Percentiles rank a stretch among this genome's conserved stretches.
These are phyloP conservation scores for Carallia brachiata DNA, from an alignment of 345 rosid genomes.

Conservation along the genomic window DNA sequence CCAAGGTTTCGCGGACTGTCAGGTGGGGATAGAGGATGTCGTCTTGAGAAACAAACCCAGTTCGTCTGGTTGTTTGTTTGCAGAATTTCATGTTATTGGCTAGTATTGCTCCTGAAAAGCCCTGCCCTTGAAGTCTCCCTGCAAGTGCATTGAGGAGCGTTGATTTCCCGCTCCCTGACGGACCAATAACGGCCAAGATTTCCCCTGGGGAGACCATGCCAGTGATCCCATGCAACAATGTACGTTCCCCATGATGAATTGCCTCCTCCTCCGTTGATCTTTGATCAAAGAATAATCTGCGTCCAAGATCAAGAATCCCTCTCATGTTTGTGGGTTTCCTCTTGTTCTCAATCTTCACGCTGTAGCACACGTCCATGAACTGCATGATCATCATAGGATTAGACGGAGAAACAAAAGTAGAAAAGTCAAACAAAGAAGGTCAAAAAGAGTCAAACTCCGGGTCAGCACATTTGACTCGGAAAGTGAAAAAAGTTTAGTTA, in stretches of 20 bases:
- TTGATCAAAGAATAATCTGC: conserved; percentile 27
- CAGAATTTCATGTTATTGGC: conserved; percentile 49
- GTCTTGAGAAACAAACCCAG: conserved; percentile 90
- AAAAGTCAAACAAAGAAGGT: conserved; percentile 30
- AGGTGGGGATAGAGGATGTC: conserved; percentile 83
- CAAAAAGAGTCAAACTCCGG: conserved; percentile 4
- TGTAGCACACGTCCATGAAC: conserved; percentile 72
- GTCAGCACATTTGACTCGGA: conserved; percentile 18
- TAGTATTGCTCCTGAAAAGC: conserved; percentile 64
- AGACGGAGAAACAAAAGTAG: neutral
- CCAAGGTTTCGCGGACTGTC: conserved; percentile 83
- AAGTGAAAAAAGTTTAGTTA: neutral
- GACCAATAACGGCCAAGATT: conserved; percentile 86
- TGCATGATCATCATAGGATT: conserved; percentile 27
- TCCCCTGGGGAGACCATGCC: conserved; percentile 86
- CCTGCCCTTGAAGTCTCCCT: conserved; percentile 59
- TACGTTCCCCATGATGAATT: conserved; percentile 41
- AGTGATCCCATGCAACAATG: conserved; percentile 60
- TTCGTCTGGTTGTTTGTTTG: conserved; percentile 52
- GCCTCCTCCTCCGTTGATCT: conserved; percentile 13
- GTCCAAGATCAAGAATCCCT: conserved; percentile 29
- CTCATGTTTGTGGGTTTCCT: conserved; percentile 28
- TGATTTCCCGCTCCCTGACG: conserved; percentile 96
- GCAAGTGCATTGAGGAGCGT: conserved; percentile 74
- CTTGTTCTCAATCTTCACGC: conserved; percentile 44